A percentile compares a stretch with the other conserved stretches of the same genome.
Conservation (phyloP, 2,329 filamentous ascomycete genomes). For the Phoma sp. region DNA sequence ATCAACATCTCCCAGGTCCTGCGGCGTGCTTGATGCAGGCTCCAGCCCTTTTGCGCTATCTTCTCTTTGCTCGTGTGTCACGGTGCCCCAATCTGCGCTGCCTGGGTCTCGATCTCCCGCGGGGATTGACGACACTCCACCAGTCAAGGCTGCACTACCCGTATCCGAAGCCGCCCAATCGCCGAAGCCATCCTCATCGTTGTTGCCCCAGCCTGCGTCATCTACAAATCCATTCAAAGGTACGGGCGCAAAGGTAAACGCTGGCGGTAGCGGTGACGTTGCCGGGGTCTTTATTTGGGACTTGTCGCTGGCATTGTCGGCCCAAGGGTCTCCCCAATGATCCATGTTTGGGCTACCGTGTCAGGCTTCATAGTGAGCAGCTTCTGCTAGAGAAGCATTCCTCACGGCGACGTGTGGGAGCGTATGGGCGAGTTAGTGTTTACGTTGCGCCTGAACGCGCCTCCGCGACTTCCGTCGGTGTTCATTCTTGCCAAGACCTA, state of each 20-base stretch:
- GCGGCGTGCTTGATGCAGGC: conserved; percentile 12
- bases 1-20: conserved; percentile 25
- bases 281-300: conserved; percentile 34
- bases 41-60: conserved; percentile 20
- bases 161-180: conserved; percentile 34
- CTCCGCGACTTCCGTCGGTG: conserved; percentile 1
- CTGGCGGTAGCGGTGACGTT: conserved; percentile 27
- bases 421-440: background rate
- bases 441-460: conserved; percentile 11
- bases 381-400: conserved; percentile 42
- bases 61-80: background rate
- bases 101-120: background rate
- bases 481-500: conserved; percentile 8
- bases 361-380: conserved; percentile 47
- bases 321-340: conserved; percentile 53
- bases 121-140: background rate
- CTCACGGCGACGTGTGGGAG: conserved; percentile 14
- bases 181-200: conserved; percentile 38
- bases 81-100: conserved; percentile 17
- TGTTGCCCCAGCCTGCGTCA: conserved; percentile 46
- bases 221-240: conserved; percentile 44
- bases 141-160: conserved; percentile 1
- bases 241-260: conserved; percentile 23
- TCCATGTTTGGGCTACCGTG: conserved; percentile 45
- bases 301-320: conserved; percentile 41